Conservation (phyloP, 805 yeast genomes). For the Cyberlindnera maritima region DNA sequence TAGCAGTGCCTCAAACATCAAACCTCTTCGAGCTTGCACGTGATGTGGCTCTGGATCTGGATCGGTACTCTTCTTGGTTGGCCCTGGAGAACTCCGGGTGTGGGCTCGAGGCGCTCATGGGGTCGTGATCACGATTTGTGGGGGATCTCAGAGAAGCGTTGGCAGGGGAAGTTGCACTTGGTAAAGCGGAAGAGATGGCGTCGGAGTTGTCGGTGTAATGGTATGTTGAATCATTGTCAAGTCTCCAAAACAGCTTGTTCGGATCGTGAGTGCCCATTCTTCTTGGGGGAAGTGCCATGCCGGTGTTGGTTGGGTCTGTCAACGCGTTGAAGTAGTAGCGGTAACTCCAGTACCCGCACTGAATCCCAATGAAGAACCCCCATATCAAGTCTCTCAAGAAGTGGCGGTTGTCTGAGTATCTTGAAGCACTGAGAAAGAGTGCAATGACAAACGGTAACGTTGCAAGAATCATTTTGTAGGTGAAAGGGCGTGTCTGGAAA, state of each 20-base stretch:
- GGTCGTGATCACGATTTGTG: background rate
- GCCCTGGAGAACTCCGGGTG: constrained; percentile 2
- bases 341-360: constrained; percentile 35
- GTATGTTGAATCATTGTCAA: constrained; percentile 30
- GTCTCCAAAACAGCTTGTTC: constrained; percentile 38
- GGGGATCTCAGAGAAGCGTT: background rate
- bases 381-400: constrained; percentile 37
- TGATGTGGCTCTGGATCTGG: background rate
- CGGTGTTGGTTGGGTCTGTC: constrained; percentile 29
- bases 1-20: background rate
- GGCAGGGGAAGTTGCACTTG: background rate
- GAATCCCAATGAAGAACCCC: constrained; percentile 39
- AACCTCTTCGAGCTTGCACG: background rate
- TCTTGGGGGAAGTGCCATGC: constrained; percentile 45
- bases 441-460: constrained; percentile 37
- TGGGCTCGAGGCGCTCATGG: constrained; percentile 1
- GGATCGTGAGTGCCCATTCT: constrained; percentile 28
- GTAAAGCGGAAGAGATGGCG: background rate
- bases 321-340: constrained; percentile 41
- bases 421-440: constrained; percentile 34
- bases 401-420: constrained; percentile 49
- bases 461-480: constrained; percentile 32
- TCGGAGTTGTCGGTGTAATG: constrained; percentile 14
- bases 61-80: background rate
- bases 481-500: constrained; percentile 35